These are phyloP conservation scores for Hyphopichia wangnamkhiaoensis DNA, from an alignment of 1,139 yeast species.

Conservation along the genomic window DNA sequence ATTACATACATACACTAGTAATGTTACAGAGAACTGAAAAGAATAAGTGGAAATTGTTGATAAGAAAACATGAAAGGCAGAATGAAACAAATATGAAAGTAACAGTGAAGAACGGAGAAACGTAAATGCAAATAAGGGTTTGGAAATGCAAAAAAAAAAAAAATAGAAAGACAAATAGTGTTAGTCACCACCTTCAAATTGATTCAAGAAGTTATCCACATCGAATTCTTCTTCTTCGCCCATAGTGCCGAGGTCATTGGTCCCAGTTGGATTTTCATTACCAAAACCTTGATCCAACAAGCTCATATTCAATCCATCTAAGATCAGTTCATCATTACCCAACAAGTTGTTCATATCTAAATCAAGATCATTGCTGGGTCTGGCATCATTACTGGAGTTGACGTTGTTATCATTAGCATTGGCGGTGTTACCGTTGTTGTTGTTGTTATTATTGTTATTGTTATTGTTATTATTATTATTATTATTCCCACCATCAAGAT, in stretches of 20 bases:
- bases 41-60: background rate
- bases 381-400: slow-evolving; percentile 6
- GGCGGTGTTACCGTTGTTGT: slow-evolving; percentile 11
- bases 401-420: slow-evolving; percentile 10
- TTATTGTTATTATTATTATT: slow-evolving; percentile 8
- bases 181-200: slow-evolving; percentile 39
- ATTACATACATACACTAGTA: background rate
- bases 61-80: background rate
- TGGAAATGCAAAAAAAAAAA: background rate
- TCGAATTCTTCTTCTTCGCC: slow-evolving; percentile 44
- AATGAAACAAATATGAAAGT: background rate
- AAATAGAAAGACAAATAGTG: background rate
- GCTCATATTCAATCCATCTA: slow-evolving; percentile 48
- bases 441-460: slow-evolving; percentile 8
- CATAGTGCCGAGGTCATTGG: slow-evolving; percentile 15
- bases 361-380: slow-evolving; percentile 25
- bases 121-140: no score
- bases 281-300: slow-evolving; percentile 39
- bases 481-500: slow-evolving; percentile 8
- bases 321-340: slow-evolving; percentile 44
- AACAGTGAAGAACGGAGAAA: background rate
- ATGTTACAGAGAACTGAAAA: background rate
- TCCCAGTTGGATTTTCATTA: slow-evolving; percentile 11
- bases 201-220: slow-evolving; percentile 49
- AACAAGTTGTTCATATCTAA: slow-evolving; percentile 43